Evolutionary conservation across 345 rosid genomes (phyloP), one percentile per base, ranked within the genome.

Genomic region (Laguncularia racemosa): DNA sequence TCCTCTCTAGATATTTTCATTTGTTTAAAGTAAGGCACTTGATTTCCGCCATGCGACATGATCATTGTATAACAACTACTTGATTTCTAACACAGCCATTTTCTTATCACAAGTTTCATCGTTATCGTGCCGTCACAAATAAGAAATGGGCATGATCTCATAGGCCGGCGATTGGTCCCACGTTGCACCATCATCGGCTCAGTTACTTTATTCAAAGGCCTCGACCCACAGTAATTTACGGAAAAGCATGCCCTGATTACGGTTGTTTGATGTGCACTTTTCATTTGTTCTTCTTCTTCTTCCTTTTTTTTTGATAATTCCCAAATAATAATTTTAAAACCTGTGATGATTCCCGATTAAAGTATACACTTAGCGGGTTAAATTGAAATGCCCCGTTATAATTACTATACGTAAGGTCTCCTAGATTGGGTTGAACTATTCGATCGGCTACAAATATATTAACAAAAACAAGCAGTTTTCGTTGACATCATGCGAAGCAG

Each of bases 71-170:
- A 62, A 44, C 66, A 62, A 53, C 50, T 33, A 33, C 40, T 4
- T 33, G 40, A 33, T 16, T 47, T 46, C 49, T 44, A 13, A 21
- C 10, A 8, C 8, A 20, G 65, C 61, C 48, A 40, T 62, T 51
- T 64, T 43, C 52, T 54, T 44, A 16, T 58, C 57, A 49, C 21
- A 13, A 20, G 38, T 19, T 9, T 56, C 62, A 63, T 72, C 70
- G 66, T 75, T 64, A 64, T 77, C 76, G 68, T 76, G 80, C 89
- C 76, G 80, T 80, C 73, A 58, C 67, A 63, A 66, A 61, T 78
- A 76, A 74, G 80, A 76, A 73, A 78, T 53, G 28, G n/a, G 8
- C 46, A 58, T 84, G 76, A 81, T 74, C 72, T 78, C 81, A 81
- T 71, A 46, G 67, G 67, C 52, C 67, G 67, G 67, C 17, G 67